Percentiles rank a stretch among this genome's conserved stretches.
Evolutionary conservation across 495 filamentous ascomycete species (phyloP).

Genomic region (Astrocystis sublimbata): DNA sequence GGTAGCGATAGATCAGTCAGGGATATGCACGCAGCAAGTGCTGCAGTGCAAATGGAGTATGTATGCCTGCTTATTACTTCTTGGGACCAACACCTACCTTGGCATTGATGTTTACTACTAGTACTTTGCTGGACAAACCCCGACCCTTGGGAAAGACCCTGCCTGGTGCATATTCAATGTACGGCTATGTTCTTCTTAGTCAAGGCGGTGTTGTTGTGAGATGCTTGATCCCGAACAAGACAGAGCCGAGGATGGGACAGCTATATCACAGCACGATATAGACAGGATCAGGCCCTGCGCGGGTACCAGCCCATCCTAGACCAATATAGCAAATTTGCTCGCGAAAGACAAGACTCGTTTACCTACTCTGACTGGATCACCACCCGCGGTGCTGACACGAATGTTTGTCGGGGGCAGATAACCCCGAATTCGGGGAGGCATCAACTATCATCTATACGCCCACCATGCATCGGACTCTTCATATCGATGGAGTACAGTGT

Average conservation of each 20-base stretch:
- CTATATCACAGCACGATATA: not conserved
- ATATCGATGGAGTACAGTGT: not conserved
- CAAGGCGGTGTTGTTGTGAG: not conserved
- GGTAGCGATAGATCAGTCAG: not conserved
- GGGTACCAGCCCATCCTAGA: no score
- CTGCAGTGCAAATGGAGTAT: slow-evolving; percentile 1
- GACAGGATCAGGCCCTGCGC: not conserved
- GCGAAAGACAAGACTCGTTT: not conserved
- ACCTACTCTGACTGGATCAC: not conserved
- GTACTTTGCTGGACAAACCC: not conserved
- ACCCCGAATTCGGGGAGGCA: not conserved
- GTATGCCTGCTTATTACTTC: slow-evolving; percentile 2
- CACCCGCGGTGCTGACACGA: not conserved
- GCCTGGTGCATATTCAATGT: no score
- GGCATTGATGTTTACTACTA: no score
- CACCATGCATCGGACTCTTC: no score
- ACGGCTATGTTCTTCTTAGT: not conserved
- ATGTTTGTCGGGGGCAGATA: not conserved
- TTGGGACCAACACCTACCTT: not conserved
- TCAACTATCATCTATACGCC: not conserved
- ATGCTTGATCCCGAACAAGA: not conserved
- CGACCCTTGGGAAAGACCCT: not conserved
- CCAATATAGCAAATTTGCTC: not conserved
- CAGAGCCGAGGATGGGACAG: not conserved
- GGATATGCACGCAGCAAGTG: not conserved